These are phyloP conservation scores for Theileria luwenshuni DNA, from an alignment of 169 alveolate species.

Conservation along the genomic window DNA sequence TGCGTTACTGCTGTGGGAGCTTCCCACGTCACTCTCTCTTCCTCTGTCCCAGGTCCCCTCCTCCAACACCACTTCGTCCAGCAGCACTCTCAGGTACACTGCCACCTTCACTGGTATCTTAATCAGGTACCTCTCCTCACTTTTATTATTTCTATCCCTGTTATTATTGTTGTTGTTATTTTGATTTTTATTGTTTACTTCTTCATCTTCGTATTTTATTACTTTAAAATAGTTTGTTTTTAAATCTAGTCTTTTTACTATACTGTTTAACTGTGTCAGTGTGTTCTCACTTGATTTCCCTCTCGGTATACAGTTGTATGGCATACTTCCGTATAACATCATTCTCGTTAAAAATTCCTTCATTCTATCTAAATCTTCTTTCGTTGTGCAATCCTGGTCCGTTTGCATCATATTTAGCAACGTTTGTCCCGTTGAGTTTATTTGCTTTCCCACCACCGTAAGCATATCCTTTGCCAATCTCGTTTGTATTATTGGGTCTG, in stretches of 20 bases:
- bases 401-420: conserved; percentile 7
- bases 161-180: background rate
- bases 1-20: background rate
- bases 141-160: background rate
- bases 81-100: conserved; percentile 7
- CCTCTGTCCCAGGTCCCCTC: too few relatives aligned
- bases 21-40: background rate
- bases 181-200: background rate
- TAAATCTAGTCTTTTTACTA: background rate
- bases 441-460: background rate
- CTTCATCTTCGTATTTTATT: background rate
- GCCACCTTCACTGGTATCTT: conserved; percentile 9
- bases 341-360: conserved; percentile 18
- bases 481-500: background rate
- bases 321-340: conserved; percentile 17
- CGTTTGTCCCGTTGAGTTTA: conserved; percentile 18
- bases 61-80: conserved; percentile 15
- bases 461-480: conserved; percentile 1
- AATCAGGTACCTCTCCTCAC: background rate
- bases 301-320: conserved; percentile 4
- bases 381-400: background rate
- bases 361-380: conserved; percentile 6
- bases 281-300: background rate
- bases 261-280: conserved; percentile 8
- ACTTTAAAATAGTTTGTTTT: conserved; percentile 9